Evolutionary conservation across 139 green algal genomes (phyloP).

Genomic region (Chlorella ohadii): DNA sequence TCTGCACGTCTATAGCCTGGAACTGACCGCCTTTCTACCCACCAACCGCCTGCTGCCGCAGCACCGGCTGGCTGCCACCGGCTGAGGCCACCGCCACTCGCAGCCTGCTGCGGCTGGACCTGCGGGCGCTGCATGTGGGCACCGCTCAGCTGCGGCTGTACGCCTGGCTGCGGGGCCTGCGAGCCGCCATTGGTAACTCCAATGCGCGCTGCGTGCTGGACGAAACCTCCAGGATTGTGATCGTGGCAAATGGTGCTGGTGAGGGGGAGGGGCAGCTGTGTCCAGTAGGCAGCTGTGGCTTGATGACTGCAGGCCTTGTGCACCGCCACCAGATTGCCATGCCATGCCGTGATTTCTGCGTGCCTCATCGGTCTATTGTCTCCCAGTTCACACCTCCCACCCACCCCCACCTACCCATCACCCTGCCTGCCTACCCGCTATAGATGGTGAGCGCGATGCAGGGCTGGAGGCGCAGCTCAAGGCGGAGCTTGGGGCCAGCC

Average conservation of each 20-base stretch:
- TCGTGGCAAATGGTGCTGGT: too few relatives aligned
- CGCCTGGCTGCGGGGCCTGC: constrained; percentile 54
- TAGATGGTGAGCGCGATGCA: too few relatives aligned
- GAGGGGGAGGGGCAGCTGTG: too few relatives aligned
- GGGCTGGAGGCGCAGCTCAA: constrained; percentile 27
- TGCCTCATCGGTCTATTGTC: too few relatives aligned
- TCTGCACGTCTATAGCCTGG: too few relatives aligned
- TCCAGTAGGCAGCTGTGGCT: too few relatives aligned
- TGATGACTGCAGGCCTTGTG: too few relatives aligned
- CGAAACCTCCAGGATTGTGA: neutral
- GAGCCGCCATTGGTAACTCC: constrained; percentile 38
- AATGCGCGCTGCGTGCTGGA: constrained; percentile 18
- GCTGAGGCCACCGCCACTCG: neutral
- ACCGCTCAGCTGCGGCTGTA: constrained; percentile 60
- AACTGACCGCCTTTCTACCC: too few relatives aligned
- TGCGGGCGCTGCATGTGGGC: constrained; percentile 55
- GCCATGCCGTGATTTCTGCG: too few relatives aligned
- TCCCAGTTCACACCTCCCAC: neutral
- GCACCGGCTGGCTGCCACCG: neutral
- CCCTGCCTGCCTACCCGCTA: neutral
- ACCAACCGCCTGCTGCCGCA: neutral
- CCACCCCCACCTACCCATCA: neutral
- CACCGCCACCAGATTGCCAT: too few relatives aligned
- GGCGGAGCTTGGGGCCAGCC: constrained; percentile 39
- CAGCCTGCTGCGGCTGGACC: constrained; percentile 46